These are phyloP conservation scores for Fistulifera pelliculosa DNA, from an alignment of 108 stramenopile genomes.

Conservation along the genomic window DNA sequence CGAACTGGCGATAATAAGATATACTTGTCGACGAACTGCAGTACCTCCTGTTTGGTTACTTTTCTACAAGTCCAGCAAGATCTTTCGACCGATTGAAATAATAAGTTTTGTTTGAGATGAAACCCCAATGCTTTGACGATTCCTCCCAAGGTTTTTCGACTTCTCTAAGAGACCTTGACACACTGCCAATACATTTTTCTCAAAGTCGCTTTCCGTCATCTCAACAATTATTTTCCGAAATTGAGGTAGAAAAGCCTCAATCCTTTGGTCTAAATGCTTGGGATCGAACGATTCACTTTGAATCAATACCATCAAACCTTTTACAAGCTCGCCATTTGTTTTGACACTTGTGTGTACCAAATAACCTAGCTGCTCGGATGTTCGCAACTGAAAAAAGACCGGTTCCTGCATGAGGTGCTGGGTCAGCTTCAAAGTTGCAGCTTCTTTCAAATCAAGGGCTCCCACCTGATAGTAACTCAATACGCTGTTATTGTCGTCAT, in stretches of 20 bases:
- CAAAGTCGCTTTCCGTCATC: constrained; percentile 34
- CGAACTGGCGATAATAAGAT: constrained; percentile 28
- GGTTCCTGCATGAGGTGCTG: constrained; percentile 71
- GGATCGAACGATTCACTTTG: constrained; percentile 47
- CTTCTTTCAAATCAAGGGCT: constrained; percentile 14
- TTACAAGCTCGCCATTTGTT: constrained; percentile 47
- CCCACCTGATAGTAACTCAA: constrained; percentile 36
- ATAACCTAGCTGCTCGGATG: constrained; percentile 87
- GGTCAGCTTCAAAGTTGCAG: constrained; percentile 47
- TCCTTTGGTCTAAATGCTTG: constrained; percentile 28
- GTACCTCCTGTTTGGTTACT: constrained; percentile 19
- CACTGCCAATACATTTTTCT: constrained; percentile 32
- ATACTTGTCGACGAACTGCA: constrained; percentile 42
- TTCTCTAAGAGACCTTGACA: constrained; percentile 39
- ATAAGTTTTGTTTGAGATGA: constrained; percentile 34
- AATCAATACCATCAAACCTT: constrained; percentile 47
- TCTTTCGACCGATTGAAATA: constrained; percentile 24
- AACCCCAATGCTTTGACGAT: constrained; percentile 30
- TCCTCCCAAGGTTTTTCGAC: constrained; percentile 57
- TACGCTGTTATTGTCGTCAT: constrained; percentile 36
- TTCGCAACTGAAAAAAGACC: constrained; percentile 78
- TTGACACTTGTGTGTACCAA: constrained; percentile 60
- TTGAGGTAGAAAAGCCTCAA: constrained; percentile 32
- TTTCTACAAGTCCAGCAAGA: constrained; percentile 30
- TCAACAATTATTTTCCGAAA: constrained; percentile 28